Evolutionary conservation across 805 yeast species (phyloP).

Genomic region (Pichia kluyveri): DNA sequence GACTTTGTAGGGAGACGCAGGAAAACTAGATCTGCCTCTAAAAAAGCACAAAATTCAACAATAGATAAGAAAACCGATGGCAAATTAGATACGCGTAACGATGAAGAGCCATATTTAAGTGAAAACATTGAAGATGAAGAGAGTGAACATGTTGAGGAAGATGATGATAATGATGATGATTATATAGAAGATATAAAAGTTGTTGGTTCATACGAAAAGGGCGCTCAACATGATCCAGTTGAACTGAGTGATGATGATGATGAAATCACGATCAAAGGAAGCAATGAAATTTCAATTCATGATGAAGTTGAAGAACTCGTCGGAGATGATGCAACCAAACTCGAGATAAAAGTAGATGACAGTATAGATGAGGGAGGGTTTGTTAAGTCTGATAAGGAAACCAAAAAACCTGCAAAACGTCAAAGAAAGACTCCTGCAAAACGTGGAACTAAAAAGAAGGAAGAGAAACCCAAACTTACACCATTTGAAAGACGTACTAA

Average conservation of each 20-base stretch:
- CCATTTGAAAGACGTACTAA: conserved; percentile 63
- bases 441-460: conserved; percentile 16
- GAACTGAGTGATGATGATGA: conserved; percentile 16
- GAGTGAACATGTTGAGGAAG: conserved; percentile 8
- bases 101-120: not conserved
- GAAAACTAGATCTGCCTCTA: not conserved
- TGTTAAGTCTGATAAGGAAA: not conserved
- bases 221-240: conserved; percentile 34
- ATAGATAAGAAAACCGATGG: not conserved
- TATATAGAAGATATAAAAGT: conserved; percentile 34
- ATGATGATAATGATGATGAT: conserved; percentile 27
- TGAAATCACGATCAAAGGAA: not conserved
- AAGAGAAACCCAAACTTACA: conserved; percentile 46
- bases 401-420: not conserved
- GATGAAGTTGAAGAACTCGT: not conserved
- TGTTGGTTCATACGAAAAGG: conserved; percentile 14
- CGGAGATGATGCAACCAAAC: not conserved
- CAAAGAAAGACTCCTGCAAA: conserved; percentile 1
- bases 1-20: not conserved
- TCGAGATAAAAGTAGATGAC: too few relatives aligned
- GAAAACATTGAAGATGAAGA: conserved; percentile 7
- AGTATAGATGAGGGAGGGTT: conserved; percentile 27
- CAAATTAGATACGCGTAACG: not conserved
- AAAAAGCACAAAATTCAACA: not conserved
- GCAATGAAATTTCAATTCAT: not conserved